Percentiles rank a stretch among this genome's conserved stretches.
These are phyloP conservation scores for Pyrenophora tritici-repentis DNA, from an alignment of 2,329 filamentous ascomycete genomes.

Conservation along the genomic window DNA sequence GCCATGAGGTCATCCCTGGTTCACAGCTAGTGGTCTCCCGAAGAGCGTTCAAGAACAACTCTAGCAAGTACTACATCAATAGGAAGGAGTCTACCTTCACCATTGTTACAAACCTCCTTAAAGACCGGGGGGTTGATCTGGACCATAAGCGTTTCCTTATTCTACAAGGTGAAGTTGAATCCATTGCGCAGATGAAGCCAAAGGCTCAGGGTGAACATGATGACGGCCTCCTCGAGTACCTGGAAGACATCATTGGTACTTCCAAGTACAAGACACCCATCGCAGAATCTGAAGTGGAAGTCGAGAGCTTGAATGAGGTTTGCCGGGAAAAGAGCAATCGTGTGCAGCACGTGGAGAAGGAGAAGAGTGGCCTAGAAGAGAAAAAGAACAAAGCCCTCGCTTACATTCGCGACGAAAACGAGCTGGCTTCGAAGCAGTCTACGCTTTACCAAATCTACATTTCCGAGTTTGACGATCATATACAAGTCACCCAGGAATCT, in stretches of 20 bases:
- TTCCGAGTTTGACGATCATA: conserved; percentile 84
- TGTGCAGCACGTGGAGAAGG: conserved; percentile 97
- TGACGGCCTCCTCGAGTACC: conserved; percentile 91
- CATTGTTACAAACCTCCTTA: conserved; percentile 82
- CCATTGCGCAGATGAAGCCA: conserved; percentile 98
- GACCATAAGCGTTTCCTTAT: conserved; percentile 99
- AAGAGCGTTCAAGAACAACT: conserved; percentile 95
- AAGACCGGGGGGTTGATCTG: conserved; percentile 87
- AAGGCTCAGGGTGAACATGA: conserved; percentile 96
- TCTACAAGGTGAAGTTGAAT: conserved; percentile 95
- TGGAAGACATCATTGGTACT: conserved; percentile 98
- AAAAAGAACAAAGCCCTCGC: conserved; percentile 95
- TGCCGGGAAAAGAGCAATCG: conserved; percentile 94
- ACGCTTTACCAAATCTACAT: conserved; percentile 92
- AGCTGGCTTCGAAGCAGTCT: conserved; percentile 85
- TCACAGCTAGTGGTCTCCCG: conserved; percentile 87
- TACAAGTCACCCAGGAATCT: conserved; percentile 85
- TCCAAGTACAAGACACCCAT: conserved; percentile 98
- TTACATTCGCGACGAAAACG: conserved; percentile 90
- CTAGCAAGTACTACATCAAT: conserved; percentile 98
- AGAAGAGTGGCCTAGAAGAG: conserved; percentile 88
- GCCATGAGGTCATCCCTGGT: conserved; percentile 76
- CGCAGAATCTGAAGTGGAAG: conserved; percentile 87
- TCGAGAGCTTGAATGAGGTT: conserved; percentile 90
- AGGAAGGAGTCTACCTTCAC: conserved; percentile 89